A percentile compares a stretch with the other conserved stretches of the same genome.
These are phyloP conservation scores for Starmerella bombi DNA, from an alignment of 805 yeast species.

Conservation along the genomic window DNA sequence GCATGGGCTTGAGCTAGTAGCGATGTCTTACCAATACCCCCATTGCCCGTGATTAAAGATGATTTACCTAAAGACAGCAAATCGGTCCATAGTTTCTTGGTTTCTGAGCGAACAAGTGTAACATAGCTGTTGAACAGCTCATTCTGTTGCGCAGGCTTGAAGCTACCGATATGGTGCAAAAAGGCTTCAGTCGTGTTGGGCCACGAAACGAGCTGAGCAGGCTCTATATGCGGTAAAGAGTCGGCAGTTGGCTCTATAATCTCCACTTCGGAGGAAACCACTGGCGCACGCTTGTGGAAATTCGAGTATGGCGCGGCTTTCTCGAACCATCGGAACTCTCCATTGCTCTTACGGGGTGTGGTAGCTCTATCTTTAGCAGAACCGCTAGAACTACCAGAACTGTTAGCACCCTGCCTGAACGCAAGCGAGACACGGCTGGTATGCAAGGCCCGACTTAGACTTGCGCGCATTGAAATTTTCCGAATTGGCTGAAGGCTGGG, in stretches of 20 bases:
- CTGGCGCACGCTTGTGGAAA: constrained; percentile 14
- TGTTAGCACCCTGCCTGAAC: constrained; percentile 9
- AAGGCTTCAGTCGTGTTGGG: constrained; percentile 17
- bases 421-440: constrained; percentile 4
- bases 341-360: constrained; percentile 19
- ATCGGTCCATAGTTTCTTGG: constrained; percentile 1
- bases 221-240: not conserved
- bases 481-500: not conserved
- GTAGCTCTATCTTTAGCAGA: constrained; percentile 5
- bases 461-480: not conserved
- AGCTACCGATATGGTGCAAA: constrained; percentile 18
- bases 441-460: constrained; percentile 8
- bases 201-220: constrained; percentile 13
- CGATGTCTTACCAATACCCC: constrained; percentile 72
- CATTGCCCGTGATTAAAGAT: constrained; percentile 16
- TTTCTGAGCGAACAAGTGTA: constrained; percentile 14
- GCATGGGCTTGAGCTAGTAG: constrained; percentile 57
- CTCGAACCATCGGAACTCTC: constrained; percentile 20
- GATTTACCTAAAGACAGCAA: constrained; percentile 6
- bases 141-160: constrained; percentile 18
- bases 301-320: constrained; percentile 19
- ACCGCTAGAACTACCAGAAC: not conserved
- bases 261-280: constrained; percentile 6
- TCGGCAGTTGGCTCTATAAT: constrained; percentile 5
- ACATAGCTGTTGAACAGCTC: constrained; percentile 18